Evolutionary conservation across 306 rosid genomes (phyloP), one percentile per base, ranked within the genome.

Genomic region (Gillenia trifoliata): DNA sequence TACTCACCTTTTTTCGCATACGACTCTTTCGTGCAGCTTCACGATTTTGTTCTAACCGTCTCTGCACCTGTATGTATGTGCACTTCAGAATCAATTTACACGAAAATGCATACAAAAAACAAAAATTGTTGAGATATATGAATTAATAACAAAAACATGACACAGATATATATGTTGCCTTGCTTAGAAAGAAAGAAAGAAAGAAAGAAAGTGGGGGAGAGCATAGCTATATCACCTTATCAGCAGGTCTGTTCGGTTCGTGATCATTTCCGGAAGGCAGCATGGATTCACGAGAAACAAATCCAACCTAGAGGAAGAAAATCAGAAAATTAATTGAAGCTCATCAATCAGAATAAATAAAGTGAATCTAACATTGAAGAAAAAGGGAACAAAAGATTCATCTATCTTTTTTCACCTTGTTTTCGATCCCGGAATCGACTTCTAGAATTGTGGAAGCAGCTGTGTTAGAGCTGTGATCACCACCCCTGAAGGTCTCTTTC

Each of bases 1-100:
- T 47, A 54, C 76, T 49, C 33, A 93, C 98, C 95, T 93, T 93
- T 76, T 90, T 93, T 50, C 94, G 78, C 77, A 83, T 62, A 30
- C 97, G 85, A 56, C 98, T 89, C 82, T 89, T 93, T 36, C 89
- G 66, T 74, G 98, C 98, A 71, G 98, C 98, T 80, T 93, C 95
- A 22, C 99, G 90, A 79, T 94, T 94, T 83, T 94, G 98, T 31
- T 90, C 97, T 36, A 93, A 81, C 38, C 98, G 87, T 80, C 91
- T 82, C 71, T 78, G 83, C 62, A 72, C 86, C 95, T 93, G 75
- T 50, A 62, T 41, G 49, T 38, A 66, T 34, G 30, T 43, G 54
- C 72, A 50, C 43, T 56, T 75, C 57, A 72, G 50, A 54, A 69
- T 50, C 74, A 60, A 31, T 20, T 52, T 26, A 11, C 23, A 20